Evolutionary conservation across 116 monocot genomes (phyloP), one percentile per base, ranked within the genome.

Genomic region (Papilionanthe hybrid): DNA sequence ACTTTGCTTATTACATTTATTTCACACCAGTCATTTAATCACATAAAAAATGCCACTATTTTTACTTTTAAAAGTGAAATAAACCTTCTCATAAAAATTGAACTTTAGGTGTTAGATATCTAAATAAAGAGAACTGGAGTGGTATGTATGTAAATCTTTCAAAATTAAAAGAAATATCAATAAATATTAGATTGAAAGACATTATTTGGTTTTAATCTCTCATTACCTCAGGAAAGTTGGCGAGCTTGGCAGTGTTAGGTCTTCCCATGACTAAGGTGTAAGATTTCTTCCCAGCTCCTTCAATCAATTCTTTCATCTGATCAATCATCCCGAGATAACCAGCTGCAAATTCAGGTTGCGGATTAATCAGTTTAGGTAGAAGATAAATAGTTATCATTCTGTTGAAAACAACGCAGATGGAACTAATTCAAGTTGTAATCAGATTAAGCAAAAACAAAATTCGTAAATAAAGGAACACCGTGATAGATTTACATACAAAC

Each of bases 241-340:
- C 99, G 81, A 99, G 92, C 82, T 99, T 99, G 67, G 89, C 90
- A 57, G 99, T 76, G 53, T 87, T 95, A 75, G 99, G 99, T 83
- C 93, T 90, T 68, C 99, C 99, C 95, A 95, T 99, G 56, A 99
- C 86, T 77, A 99, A 81, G 1, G 86, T 95, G 75, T 99, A 99
- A 0, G 88, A 82, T 78, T 92, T 99, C 85, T 99, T 95, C 45
- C 99, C 95, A 73, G 93, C 86, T 41, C 78, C 79, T 81, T 91
- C 89, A 60, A 99, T 93, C 28, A 99, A 85, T 72, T 93, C 88
- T 89, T 99, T 99, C 90, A 99, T 95, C 88, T 95, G 84, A 19
- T 90, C 83, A 83, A 95, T 82, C 50, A 92, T 90, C 68, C 81
- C 83, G 65, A 92, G 91, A 87, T 95, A 95, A 79, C 95, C 99